A percentile compares a stretch with the other conserved stretches of the same genome.
These are phyloP conservation scores for Rugiboletus extremiorientalis DNA, from an alignment of 1,284 basidiomycete species.

Conservation along the genomic window DNA sequence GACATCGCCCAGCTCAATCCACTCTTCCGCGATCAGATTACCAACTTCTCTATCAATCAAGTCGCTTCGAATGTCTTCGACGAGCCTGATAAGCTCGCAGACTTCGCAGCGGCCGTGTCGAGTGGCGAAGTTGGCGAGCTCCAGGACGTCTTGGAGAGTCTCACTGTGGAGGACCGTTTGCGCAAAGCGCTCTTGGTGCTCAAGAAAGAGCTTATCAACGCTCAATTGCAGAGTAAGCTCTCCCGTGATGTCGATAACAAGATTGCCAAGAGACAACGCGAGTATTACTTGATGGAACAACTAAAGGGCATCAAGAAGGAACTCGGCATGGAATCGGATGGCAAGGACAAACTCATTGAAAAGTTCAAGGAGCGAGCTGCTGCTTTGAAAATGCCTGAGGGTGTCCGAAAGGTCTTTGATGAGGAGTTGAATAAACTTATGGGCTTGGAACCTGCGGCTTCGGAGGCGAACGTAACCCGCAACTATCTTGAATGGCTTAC, in stretches of 20 bases:
- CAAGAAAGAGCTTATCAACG: conserved; percentile 98
- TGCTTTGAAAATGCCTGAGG: conserved; percentile 89
- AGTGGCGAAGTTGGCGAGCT: conserved; percentile 90
- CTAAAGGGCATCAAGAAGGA: conserved; percentile 99
- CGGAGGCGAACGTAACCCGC: conserved; percentile 94
- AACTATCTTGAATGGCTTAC: conserved; percentile 98
- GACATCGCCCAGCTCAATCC: conserved; percentile 98
- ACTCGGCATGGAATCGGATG: conserved; percentile 95
- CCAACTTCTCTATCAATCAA: conserved; percentile 95
- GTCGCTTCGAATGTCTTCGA: conserved; percentile 97
- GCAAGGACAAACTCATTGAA: conserved; percentile 96
- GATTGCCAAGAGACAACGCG: conserved; percentile 95
- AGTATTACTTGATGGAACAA: conserved; percentile 99
- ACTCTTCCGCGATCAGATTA: conserved; percentile 97
- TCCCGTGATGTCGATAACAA: conserved; percentile 94
- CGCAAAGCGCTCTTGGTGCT: conserved; percentile 91
- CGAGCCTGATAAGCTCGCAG: conserved; percentile 96
- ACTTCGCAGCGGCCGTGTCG: conserved; percentile 96
- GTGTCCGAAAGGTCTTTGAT: conserved; percentile 93
- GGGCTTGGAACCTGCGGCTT: conserved; percentile 89
- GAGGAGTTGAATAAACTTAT: conserved; percentile 94
- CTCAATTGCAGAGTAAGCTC: conserved; percentile 94
- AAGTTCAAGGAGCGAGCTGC: conserved; percentile 93
- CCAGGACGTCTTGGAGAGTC: conserved; percentile 90
- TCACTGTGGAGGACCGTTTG: conserved; percentile 86